Evolutionary conservation across 1,284 basidiomycete species (phyloP).

Genomic region (Meira miltonrushii): DNA sequence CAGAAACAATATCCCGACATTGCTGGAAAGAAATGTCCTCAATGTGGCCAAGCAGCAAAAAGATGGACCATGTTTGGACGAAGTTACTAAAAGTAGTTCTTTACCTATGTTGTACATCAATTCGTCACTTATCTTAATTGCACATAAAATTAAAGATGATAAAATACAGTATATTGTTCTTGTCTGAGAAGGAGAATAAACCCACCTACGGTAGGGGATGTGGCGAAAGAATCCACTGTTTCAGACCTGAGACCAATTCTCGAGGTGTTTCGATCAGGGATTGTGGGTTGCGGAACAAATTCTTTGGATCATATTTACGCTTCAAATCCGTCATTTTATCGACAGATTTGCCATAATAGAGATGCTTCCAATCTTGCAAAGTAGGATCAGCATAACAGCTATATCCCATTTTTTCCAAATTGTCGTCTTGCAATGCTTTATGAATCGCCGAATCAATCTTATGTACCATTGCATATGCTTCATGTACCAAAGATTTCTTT

Average conservation of each 20-base stretch:
- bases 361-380: slow-evolving; percentile 24
- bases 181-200: not conserved
- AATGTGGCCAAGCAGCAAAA: slow-evolving; percentile 46
- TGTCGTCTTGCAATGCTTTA: slow-evolving; percentile 18
- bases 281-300: slow-evolving; percentile 16
- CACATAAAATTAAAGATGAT: not conserved
- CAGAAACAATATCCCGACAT: slow-evolving; percentile 59
- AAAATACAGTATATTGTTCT: not conserved
- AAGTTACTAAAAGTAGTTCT: slow-evolving; percentile 24
- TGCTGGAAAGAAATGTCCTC: slow-evolving; percentile 43
- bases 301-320: slow-evolving; percentile 13
- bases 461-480: slow-evolving; percentile 8
- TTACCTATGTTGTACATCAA: not conserved
- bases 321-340: slow-evolving; percentile 10
- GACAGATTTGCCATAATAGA: slow-evolving; percentile 31
- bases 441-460: slow-evolving; percentile 22
- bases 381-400: slow-evolving; percentile 40
- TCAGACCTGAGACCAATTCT: not conserved
- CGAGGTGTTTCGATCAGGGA: not conserved
- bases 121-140: not conserved
- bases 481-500: slow-evolving; percentile 10
- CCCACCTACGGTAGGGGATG: not conserved
- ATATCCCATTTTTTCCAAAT: slow-evolving; percentile 22
- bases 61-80: slow-evolving; percentile 53
- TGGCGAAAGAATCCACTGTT: no score